These are phyloP conservation scores for Kazachstania kunashirensis DNA, from an alignment of 805 yeast genomes.

Conservation along the genomic window DNA sequence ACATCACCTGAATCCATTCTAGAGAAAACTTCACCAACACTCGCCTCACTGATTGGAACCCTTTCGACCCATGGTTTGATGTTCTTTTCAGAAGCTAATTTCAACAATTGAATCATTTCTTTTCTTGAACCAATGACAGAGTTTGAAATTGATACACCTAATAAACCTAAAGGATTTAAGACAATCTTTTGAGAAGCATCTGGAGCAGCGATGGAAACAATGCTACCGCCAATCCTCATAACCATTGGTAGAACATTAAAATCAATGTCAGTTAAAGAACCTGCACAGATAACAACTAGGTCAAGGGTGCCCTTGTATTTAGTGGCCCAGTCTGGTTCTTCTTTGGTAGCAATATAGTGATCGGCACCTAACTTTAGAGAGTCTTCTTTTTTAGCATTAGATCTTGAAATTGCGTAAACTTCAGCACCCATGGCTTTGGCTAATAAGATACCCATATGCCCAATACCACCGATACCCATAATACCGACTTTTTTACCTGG, in stretches of 20 bases:
- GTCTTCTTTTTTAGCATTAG: slow-evolving; percentile 38
- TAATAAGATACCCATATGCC: slow-evolving; percentile 46
- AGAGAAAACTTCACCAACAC: slow-evolving; percentile 37
- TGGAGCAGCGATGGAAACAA: slow-evolving; percentile 24
- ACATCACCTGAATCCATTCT: slow-evolving; percentile 43
- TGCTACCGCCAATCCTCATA: slow-evolving; percentile 30
- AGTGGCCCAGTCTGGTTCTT: slow-evolving; percentile 34
- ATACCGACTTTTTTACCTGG: slow-evolving; percentile 44
- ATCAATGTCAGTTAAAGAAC: slow-evolving; percentile 33
- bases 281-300: slow-evolving; percentile 41
- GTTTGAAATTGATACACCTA: slow-evolving; percentile 24
- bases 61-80: slow-evolving; percentile 46
- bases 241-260: slow-evolving; percentile 27
- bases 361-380: slow-evolving; percentile 45
- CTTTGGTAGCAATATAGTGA: slow-evolving; percentile 45
- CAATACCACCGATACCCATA: slow-evolving; percentile 49
- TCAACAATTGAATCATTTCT: slow-evolving; percentile 40
- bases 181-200: slow-evolving; percentile 9
- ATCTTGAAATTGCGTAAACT: slow-evolving; percentile 48
- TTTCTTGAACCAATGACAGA: slow-evolving; percentile 36
- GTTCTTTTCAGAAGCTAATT: slow-evolving; percentile 38
- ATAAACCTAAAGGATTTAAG: slow-evolving; percentile 11
- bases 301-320: slow-evolving; percentile 33
- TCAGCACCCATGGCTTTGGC: slow-evolving; percentile 54
- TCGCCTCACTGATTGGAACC: slow-evolving; percentile 37